Base-by-base conservation (phyloP, 176 grass and related monocot species). In the Avena atlantica region DNA sequence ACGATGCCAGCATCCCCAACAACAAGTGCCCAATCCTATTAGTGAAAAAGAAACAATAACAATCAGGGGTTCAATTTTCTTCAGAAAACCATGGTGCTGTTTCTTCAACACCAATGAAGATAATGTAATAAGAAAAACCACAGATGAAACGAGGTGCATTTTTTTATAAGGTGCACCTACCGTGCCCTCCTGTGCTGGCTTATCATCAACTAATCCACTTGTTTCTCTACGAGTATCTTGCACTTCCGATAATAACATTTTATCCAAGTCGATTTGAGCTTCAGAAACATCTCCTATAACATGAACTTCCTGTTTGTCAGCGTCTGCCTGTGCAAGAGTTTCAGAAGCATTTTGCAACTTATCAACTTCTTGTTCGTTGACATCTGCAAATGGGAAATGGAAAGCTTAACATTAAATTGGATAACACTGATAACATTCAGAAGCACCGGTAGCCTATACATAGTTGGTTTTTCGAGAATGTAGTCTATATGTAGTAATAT, bases 11-110 rank as follows among this genome's bases (percentile, higher is more conserved):
- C 92, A 59, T 90, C 88, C 52, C 79, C 88, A 69, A 83, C 88
- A 88, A 93, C 81, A 84, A 94, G 88, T 80, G 88, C 93, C 96
- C 96, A 98, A 37, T 69, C 90, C 91, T 98, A 62, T 29, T 29
- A 83, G 78, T 81, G 34, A 84, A 79, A 87, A 12, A 83, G 15
- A 86, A 59, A 86, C 29, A 63, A 81, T 51, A 86, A 13, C n/a
- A 29, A 37, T 83, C 66, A 81, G 16, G 34, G 19, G 6, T 70
- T 70, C 50, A 79, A 50, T 14, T 82, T 84, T 42, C 58, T 77
- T 78, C 64, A 20, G 82, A 79, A 66, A 49, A 92, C 75, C 65
- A 45, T 66, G 79, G 56, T 67, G 17, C 52, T 58, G 68, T 44
- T 81, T 81, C 20, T 80, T 13, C 68, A 48, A 36, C 69, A 76